Evolutionary conservation across 805 yeast species (phyloP).

Genomic region (Metschnikowia anglica): DNA sequence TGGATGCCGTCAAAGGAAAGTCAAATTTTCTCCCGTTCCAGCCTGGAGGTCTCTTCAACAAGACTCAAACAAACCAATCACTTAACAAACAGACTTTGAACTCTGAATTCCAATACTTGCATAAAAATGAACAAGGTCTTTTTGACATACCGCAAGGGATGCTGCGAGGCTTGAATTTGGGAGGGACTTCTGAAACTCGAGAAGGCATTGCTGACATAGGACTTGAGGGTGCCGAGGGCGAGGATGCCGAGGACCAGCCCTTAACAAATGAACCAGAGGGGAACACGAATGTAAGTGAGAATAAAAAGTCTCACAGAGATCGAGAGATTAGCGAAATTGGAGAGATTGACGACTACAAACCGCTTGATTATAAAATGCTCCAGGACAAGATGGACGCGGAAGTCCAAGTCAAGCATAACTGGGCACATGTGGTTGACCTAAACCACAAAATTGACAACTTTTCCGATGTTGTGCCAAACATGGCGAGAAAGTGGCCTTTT

Average conservation of each 20-base stretch:
- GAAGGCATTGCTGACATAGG: conserved; percentile 10
- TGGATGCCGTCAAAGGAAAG: conserved; percentile 65
- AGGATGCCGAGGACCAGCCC: conserved; percentile 1
- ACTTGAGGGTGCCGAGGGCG: conserved; percentile 10
- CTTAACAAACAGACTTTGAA: conserved; percentile 15
- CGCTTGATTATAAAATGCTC: conserved; percentile 33
- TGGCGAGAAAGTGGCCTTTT: conserved; percentile 94
- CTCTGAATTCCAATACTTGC: conserved; percentile 40
- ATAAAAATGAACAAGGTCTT: conserved; percentile 69
- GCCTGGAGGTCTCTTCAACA: conserved; percentile 73
- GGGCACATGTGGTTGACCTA: conserved; percentile 96
- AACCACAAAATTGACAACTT: conserved; percentile 82
- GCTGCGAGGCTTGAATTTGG: conserved; percentile 58
- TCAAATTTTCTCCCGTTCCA: conserved; percentile 81
- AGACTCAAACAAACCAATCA: conserved; percentile 19
- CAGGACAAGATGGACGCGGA: conserved; percentile 25
- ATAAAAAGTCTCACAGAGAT: not conserved
- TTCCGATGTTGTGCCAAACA: conserved; percentile 83
- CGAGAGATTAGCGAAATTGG: conserved; percentile 20
- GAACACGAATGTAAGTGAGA: not conserved
- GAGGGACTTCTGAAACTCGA: conserved; percentile 2
- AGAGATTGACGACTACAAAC: conserved; percentile 47
- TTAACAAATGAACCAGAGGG: not conserved
- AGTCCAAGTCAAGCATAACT: conserved; percentile 49
- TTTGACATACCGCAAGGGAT: conserved; percentile 84